Evolutionary conservation across 495 filamentous ascomycete species (phyloP), one percentile per base, ranked within the genome.

Genomic region (Rusavskia elegans): DNA sequence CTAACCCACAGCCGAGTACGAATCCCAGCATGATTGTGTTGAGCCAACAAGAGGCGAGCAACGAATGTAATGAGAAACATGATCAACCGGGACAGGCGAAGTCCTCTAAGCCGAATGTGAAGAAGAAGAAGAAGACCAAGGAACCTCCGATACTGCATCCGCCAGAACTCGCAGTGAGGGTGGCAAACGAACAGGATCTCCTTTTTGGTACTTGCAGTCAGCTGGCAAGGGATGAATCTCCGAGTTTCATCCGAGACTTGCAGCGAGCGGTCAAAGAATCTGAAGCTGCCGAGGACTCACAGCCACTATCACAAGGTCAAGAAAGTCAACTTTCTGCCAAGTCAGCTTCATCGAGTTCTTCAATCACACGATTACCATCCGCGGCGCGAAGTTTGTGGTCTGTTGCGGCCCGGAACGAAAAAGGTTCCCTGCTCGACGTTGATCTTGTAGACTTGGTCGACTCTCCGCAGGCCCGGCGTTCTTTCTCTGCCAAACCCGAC

Each of bases 161-260:
- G 3, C 90, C 90, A 2, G 70, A 71, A 49, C 79, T 80, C 39
- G 90, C 89, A 17, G 61, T 79, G 41, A 77, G 78, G 53, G 73
- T 80, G 55, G 66, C 84, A n/a, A 70, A 80, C 5, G 68, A 77
- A 7, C 90, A 94, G 61, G 81, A 89, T 55, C 82, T 95, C 55
- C 66, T 95, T 2, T 97, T 97, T 64, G 90, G 89, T 16, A 95
- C 88, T 1, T 93, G 84, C 17, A 95, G 89, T 64, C 90, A 97
- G 63, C 68, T 97, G 17, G 84, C 84, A 45, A 71, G 73, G 50
- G 83, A 87, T 37, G 80, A 88, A 48, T 86, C 86, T 0, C 83
- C 85, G 3, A 71, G 73, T 2, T 72, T 79, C 5, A 67, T 89
- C 4, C 72, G 76, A 48, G 77, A 89, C 48, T 68, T 84, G 35